Base-by-base conservation (phyloP, 2,329 filamentous ascomycete genomes). In the Talaromyces sp. region DNA sequence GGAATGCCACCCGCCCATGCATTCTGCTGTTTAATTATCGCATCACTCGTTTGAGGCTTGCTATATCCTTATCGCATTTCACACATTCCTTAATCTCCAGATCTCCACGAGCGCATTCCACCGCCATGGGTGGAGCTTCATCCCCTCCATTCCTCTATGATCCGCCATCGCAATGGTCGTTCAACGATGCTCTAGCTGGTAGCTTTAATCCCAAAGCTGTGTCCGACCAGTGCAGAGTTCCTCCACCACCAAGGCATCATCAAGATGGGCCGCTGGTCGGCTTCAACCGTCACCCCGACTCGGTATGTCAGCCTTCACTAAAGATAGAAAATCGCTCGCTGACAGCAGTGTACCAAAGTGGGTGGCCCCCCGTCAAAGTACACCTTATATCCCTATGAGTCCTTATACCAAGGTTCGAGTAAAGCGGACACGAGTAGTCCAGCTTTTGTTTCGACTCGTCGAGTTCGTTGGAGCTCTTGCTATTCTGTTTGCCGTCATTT, bases 151-250 rank as follows among this genome's bases (percentile, higher is more conserved):
- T 88, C 78, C 82, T 93, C 74, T 94, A 94, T 76, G 83, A 86
- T 76, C 68, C 79, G 72, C 74, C 82, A 64, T 72, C 75, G 66
- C 68, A 80, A 67, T 81, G 85, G 70, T 77, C 80, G 54, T 81
- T 82, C 66, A 82, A 82, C 64, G 75, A 72, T 56, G 52, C 56
- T 21, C 53, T 53, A 9, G 71, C 77, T 74, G 73, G 78, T 69
- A 69, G 77, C n/a, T 96, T 95, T 75, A 92, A 97, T 69, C 92
- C 93, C 54, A 95, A 92, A 74, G 89, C 90, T 62, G 83, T 92
- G 54, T 92, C 91, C 24, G 84, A 91, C 70, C 89, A 90, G 63
- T 93, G 89, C 76, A 90, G 85, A 80, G 79, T 85, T 69, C 83
- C 85, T 12, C 84, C 85, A 58, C 71, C 74, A 46, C 80, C 77